Conservation (phyloP, 768 basidiomycete species). For the Phanerodontia chrysosporium region DNA sequence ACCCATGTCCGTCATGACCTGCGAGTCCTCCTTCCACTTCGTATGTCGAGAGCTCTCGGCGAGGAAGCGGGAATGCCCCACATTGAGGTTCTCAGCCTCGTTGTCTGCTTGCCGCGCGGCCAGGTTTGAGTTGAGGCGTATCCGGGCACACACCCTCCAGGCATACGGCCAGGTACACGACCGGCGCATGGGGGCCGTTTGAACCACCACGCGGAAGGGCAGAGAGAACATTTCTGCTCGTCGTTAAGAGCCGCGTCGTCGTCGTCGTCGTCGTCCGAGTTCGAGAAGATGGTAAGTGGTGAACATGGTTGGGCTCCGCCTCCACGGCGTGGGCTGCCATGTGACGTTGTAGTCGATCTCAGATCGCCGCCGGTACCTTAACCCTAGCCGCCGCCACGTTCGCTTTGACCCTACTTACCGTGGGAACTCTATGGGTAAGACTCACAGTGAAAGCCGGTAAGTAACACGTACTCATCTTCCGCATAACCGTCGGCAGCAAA, state of each 20-base stretch:
- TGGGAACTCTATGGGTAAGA: not conserved
- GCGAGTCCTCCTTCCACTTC: constrained; percentile 28
- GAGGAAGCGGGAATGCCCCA: constrained; percentile 39
- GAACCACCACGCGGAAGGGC: not conserved
- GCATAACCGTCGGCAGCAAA: too few species aligned
- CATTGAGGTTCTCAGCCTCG: constrained; percentile 33
- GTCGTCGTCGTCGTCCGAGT: not conserved
- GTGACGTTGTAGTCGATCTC: not conserved
- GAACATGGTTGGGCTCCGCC: not conserved
- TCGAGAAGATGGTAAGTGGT: not conserved
- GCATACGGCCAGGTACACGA: not conserved
- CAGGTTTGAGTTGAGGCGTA: not conserved
- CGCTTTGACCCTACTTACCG: not conserved
- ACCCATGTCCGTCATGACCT: not conserved
- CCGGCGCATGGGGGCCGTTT: not conserved
- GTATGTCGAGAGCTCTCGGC: constrained; percentile 34
- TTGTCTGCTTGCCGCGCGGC: not conserved
- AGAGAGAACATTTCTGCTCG: not conserved
- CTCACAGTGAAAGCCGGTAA: too few species aligned
- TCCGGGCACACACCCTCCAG: not conserved
- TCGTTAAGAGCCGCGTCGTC: not conserved
- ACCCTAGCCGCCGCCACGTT: not conserved
- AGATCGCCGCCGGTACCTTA: not conserved
- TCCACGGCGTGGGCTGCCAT: not conserved
- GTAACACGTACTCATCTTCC: too few species aligned